These are phyloP conservation scores for Silybum marianum DNA, from an alignment of 129 eudicot species.

Conservation along the genomic window DNA sequence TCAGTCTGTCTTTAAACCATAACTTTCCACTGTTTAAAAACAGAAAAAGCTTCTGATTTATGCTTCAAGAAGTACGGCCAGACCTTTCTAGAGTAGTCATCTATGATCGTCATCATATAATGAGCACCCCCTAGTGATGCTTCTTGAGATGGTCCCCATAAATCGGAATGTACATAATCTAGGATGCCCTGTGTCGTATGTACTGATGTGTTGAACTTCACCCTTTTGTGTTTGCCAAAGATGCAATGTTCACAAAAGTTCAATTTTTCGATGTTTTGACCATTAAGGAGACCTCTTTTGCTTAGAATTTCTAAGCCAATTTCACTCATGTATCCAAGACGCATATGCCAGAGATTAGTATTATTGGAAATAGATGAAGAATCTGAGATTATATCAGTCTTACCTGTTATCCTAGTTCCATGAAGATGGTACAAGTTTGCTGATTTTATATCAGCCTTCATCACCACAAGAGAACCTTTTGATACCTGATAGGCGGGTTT, in stretches of 20 bases:
- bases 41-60: slow-evolving; percentile 19
- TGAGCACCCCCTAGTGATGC: slow-evolving; percentile 2
- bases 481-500: too few species aligned
- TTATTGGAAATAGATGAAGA: background rate
- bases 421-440: slow-evolving; percentile 7
- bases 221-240: slow-evolving; percentile 25
- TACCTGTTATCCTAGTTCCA: slow-evolving; percentile 16
- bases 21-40: slow-evolving; percentile 25
- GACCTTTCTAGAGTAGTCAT: slow-evolving; percentile 20
- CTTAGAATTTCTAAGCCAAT: slow-evolving; percentile 8
- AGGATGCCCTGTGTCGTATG: slow-evolving; percentile 13
- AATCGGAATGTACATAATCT: slow-evolving; percentile 22
- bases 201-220: background rate
- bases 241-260: slow-evolving; percentile 32
- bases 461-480: slow-evolving; percentile 12
- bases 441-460: background rate
- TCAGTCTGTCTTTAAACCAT: slow-evolving; percentile 19
- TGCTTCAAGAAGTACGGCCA: slow-evolving; percentile 16
- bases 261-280: background rate
- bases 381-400: background rate
- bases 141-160: slow-evolving; percentile 29
- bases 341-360: slow-evolving; percentile 32
- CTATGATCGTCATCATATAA: slow-evolving; percentile 18
- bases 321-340: slow-evolving; percentile 32
- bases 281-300: slow-evolving; percentile 1